phyloP scores from a whole-genome alignment of 2,329 filamentous ascomycete genomes.

The Sporothrix euskadiensis region DNA sequence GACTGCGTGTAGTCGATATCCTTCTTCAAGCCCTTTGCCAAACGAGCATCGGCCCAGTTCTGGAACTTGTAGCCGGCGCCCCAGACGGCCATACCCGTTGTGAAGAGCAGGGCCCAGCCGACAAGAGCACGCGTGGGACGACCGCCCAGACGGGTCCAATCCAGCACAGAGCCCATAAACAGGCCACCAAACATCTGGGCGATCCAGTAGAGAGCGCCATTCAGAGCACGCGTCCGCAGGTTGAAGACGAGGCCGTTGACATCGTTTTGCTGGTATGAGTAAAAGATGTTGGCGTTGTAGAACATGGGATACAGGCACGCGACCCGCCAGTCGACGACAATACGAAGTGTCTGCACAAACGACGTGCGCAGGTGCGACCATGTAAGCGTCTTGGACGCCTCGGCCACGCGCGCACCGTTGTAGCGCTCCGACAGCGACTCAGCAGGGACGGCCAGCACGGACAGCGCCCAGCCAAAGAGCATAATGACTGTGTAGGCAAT shows the following conservation, averaged over 20 bases:
- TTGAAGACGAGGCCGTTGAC: constrained; percentile 58
- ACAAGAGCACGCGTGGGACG: constrained; percentile 46
- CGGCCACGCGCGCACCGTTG: constrained; percentile 23
- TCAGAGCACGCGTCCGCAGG: constrained; percentile 56
- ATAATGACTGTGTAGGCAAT: constrained; percentile 32
- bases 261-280: constrained; percentile 57
- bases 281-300: constrained; percentile 66
- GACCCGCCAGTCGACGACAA: constrained; percentile 48
- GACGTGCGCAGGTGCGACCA: constrained; percentile 42
- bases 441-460: constrained; percentile 69
- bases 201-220: constrained; percentile 57
- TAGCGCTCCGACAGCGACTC: constrained; percentile 27
- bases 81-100: constrained; percentile 56
- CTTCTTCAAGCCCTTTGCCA: constrained; percentile 43
- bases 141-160: constrained; percentile 47
- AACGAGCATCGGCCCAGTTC: constrained; percentile 50
- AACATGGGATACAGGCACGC: constrained; percentile 74
- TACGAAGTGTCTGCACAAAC: constrained; percentile 41
- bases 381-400: constrained; percentile 32
- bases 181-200: constrained; percentile 57
- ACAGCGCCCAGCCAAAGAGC: constrained; percentile 32
- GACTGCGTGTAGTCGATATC: constrained; percentile 40
- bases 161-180: constrained; percentile 49
- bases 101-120: constrained; percentile 50
- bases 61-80: constrained; percentile 67